These are phyloP conservation scores for Colletotrichum incanum DNA, from an alignment of 2,329 filamentous ascomycete genomes.

Conservation along the genomic window DNA sequence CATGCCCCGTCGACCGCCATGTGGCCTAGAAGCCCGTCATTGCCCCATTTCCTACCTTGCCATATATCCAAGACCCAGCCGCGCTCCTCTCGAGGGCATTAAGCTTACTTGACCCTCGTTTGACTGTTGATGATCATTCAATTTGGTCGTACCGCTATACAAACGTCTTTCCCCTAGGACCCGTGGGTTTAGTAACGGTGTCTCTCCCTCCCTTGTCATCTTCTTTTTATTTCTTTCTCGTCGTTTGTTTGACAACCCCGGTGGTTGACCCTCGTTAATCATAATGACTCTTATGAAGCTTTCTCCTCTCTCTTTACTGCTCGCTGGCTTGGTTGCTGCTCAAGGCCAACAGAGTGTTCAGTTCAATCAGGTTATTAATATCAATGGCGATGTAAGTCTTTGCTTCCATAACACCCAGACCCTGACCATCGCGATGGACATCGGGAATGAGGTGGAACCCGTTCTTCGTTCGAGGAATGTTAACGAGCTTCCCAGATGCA, in stretches of 20 bases:
- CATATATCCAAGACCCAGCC: slow-evolving; percentile 39
- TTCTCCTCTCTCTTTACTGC: slow-evolving; percentile 36
- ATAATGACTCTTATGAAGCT: slow-evolving; percentile 44
- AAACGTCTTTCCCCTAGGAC: slow-evolving; percentile 39
- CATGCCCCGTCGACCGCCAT: slow-evolving; percentile 29
- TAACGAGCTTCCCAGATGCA: slow-evolving; percentile 42
- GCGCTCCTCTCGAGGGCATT: slow-evolving; percentile 18
- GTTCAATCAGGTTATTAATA: slow-evolving; percentile 46
- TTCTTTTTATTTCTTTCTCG: slow-evolving; percentile 7
- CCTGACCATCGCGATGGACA: neutral
- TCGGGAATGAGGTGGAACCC: neutral
- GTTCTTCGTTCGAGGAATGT: neutral
- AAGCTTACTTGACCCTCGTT: slow-evolving; percentile 37
- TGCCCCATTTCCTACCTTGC: slow-evolving; percentile 9
- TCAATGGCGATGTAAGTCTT: slow-evolving; percentile 46
- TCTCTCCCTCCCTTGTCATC: slow-evolving; percentile 41
- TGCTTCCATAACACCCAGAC: too few relatives aligned
- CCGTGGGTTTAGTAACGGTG: slow-evolving; percentile 44
- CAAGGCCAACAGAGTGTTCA: slow-evolving; percentile 41
- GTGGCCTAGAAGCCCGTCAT: slow-evolving; percentile 16
- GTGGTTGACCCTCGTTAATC: slow-evolving; percentile 44
- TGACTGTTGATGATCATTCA: slow-evolving; percentile 27
- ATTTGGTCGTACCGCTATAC: slow-evolving; percentile 32
- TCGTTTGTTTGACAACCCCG: slow-evolving; percentile 33
- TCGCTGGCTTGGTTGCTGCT: slow-evolving; percentile 40